phyloP scores from a whole-genome alignment of 169 alveolate species.

The Blepharisma undulans region DNA sequence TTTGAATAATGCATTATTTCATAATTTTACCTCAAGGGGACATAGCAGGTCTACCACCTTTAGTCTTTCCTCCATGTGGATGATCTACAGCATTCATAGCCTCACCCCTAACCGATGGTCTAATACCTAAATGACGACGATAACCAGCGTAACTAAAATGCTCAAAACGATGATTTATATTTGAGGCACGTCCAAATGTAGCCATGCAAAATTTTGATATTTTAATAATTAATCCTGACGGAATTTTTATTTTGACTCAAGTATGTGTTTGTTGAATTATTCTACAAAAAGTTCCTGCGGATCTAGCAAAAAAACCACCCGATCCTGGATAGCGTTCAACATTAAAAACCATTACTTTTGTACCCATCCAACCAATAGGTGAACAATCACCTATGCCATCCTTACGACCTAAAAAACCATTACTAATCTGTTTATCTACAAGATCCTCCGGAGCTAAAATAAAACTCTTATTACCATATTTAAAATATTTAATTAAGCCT shows the following conservation, averaged over 20 bases:
- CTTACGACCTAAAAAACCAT: background rate
- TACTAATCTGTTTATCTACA: background rate
- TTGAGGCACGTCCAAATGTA: background rate
- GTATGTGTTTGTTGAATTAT: background rate
- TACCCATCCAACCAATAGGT: background rate
- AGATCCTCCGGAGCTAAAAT: background rate
- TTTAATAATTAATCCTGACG: background rate
- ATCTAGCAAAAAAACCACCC: background rate
- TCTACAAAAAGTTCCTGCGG: background rate
- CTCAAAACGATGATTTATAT: background rate
- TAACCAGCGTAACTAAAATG: constrained; percentile 25
- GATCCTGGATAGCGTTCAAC: background rate
- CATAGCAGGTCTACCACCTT: background rate
- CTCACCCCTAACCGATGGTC: constrained; percentile 40
- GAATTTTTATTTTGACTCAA: background rate
- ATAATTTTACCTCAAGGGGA: constrained; percentile 38
- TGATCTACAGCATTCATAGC: constrained; percentile 50
- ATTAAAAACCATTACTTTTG: background rate
- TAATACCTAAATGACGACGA: background rate
- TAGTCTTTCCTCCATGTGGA: constrained; percentile 43
- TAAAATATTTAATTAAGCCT: background rate
- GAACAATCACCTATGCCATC: background rate
- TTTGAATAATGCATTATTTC: no score
- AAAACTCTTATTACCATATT: background rate
- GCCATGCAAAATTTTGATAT: background rate